Evolutionary conservation across 441 rosid species (phyloP), one percentile per base, ranked within the genome.

Genomic region (Aleurites moluccanus): DNA sequence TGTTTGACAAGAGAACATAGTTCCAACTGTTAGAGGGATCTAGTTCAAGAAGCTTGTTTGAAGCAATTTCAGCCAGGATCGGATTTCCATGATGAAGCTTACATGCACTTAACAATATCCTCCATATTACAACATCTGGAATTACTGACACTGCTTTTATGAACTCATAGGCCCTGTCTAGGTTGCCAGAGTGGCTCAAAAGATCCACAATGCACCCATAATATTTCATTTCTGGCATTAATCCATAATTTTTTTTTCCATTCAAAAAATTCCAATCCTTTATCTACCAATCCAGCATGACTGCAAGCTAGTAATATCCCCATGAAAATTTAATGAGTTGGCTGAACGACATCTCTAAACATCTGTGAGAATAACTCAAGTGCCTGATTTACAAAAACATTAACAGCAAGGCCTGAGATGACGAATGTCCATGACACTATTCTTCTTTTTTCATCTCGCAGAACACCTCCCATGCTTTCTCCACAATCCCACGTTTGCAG

Each of bases 1-100:
- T 77, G 69, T 80, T 89, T 35, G 98, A 93, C 73, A 91, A 80
- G 73, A 87, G 85, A 68, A 87, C 89, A 80, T 86, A 90, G 66
- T 87, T 84, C 71, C 89, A 91, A 76, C 88, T 85, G 44, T 89
- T 80, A 70, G 86, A 73, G 13, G 91, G 88, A 64, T 88, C 91
- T 74, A 83, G 14, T 28, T 80, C 82, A 35, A 89, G 82, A 68
- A 89, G 79, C 72, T 78, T 55, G 53, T 64, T 72, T 3, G 86
- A 79, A 21, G 83, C 85, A 76, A 75, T 84, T 76, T 85, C 88
- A 55, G 88, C 90, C 67, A 85, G 64, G 57, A 76, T 83, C 49
- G 80, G 55, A 80, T 86, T 84, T 16, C 87, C 85, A 77, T 84
- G n/a, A n/a, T n/a, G 87, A 82, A 85, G 79, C 75, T 83, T 82